phyloP scores from a whole-genome alignment of 164 flowering plant species.

The Umbilicus rupestris region DNA sequence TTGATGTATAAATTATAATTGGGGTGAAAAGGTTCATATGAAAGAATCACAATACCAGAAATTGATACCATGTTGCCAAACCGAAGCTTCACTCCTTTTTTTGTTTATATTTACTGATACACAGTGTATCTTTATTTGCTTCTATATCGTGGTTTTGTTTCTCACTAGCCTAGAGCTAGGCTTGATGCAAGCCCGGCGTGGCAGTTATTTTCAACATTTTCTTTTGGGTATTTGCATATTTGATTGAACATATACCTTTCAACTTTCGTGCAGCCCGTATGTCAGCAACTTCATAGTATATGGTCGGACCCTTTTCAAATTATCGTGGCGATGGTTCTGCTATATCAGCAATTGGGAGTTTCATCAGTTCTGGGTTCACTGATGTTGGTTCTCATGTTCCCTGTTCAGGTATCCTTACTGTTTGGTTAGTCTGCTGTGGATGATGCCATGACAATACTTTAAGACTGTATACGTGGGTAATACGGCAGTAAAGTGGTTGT shows the following conservation, averaged over 20 bases:
- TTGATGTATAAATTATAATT: too few relatives aligned
- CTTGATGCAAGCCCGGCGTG: not conserved
- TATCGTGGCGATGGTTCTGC: conserved; percentile 59
- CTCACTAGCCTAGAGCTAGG: not conserved
- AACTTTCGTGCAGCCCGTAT: conserved; percentile 46
- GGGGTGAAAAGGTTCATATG: not conserved
- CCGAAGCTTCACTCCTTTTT: not conserved
- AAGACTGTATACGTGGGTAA: not conserved
- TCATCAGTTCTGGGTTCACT: conserved; percentile 78
- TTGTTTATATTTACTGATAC: not conserved
- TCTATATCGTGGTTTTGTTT: not conserved
- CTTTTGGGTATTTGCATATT: not conserved
- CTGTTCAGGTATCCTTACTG: conserved; percentile 58
- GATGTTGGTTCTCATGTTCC: conserved; percentile 73
- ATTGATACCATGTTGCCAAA: not conserved
- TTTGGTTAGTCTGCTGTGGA: not conserved
- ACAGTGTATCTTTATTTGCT: not conserved
- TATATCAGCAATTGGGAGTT: conserved; percentile 68
- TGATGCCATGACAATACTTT: not conserved
- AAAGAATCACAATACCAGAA: not conserved
- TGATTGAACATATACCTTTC: not conserved
- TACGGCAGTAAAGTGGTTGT: not conserved
- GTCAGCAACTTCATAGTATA: conserved; percentile 78
- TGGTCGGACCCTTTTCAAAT: conserved; percentile 99
- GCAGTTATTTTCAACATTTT: not conserved